phyloP scores from a whole-genome alignment of 2,329 filamentous ascomycete genomes.

The Ophioceras dolichostomum region DNA sequence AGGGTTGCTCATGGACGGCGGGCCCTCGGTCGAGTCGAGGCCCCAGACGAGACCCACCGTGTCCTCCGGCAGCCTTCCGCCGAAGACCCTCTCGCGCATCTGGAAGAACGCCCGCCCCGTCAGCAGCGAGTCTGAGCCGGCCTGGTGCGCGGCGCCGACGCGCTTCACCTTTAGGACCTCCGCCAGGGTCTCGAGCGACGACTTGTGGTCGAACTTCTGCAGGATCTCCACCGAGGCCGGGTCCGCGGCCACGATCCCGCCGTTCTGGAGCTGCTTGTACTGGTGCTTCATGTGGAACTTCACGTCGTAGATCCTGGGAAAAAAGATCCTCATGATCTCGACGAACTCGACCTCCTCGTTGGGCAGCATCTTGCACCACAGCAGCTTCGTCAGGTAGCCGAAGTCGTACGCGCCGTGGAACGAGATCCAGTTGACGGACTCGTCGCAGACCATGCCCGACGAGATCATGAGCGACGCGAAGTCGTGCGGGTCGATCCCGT shows the following conservation, averaged over 20 bases:
- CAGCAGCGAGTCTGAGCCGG: slow-evolving; percentile 83
- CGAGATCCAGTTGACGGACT: slow-evolving; percentile 89
- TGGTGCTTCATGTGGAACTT: slow-evolving; percentile 88
- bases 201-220: slow-evolving; percentile 78
- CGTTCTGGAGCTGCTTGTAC: slow-evolving; percentile 13
- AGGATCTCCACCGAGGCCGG: slow-evolving; percentile 60
- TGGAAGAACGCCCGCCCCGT: slow-evolving; percentile 95
- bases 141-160: slow-evolving; percentile 78
- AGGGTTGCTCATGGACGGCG: slow-evolving; percentile 11
- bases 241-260: slow-evolving; percentile 54
- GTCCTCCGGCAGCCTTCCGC: slow-evolving; percentile 66
- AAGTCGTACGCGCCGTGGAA: slow-evolving; percentile 99
- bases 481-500: slow-evolving; percentile 80
- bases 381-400: slow-evolving; percentile 89
- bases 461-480: slow-evolving; percentile 86
- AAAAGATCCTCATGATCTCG: slow-evolving; percentile 79
- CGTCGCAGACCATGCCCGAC: slow-evolving; percentile 78
- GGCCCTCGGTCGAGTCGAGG: slow-evolving; percentile 36
- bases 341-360: slow-evolving; percentile 87
- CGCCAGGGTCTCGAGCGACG: slow-evolving; percentile 83
- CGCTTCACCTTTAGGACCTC: slow-evolving; percentile 87
- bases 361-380: slow-evolving; percentile 71
- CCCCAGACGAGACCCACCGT: slow-evolving; percentile 91
- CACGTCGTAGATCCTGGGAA: slow-evolving; percentile 87
- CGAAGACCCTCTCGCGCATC: slow-evolving; percentile 79